These are phyloP conservation scores for Eutypella sp. DNA, from an alignment of 2,329 filamentous ascomycete genomes.

Conservation along the genomic window DNA sequence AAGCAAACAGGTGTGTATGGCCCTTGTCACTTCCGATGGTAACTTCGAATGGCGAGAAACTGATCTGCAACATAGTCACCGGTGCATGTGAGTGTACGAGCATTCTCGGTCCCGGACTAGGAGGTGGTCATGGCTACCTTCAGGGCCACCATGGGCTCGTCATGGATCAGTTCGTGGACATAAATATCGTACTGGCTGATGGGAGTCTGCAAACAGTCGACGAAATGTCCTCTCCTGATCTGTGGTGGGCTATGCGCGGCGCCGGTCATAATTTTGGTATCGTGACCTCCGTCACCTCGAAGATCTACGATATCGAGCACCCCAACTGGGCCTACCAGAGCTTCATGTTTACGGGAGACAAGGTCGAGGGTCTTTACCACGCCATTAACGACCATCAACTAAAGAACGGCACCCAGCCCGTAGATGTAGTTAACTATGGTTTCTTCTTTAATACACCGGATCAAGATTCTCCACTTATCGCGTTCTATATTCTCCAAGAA, in stretches of 20 bases:
- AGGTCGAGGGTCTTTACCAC: conserved; percentile 43
- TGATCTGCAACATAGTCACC: not conserved
- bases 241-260: conserved; percentile 12
- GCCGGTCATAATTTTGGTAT: conserved; percentile 13
- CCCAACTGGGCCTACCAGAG: conserved; percentile 39
- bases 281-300: conserved; percentile 11
- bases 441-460: conserved; percentile 1
- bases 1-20: conserved; percentile 34
- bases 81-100: conserved; percentile 13
- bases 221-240: conserved; percentile 2
- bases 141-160: conserved; percentile 8
- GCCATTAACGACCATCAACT: conserved; percentile 40
- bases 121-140: conserved; percentile 8
- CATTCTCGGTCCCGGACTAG: conserved; percentile 7
- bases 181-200: conserved; percentile 8
- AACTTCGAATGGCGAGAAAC: not conserved
- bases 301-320: conserved; percentile 29
- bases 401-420: conserved; percentile 37
- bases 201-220: conserved; percentile 4
- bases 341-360: conserved; percentile 41
- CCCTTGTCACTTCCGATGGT: not conserved
- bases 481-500: conserved; percentile 16
- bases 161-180: conserved; percentile 8
- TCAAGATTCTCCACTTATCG: conserved; percentile 10
- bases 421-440: not conserved